A percentile compares a stretch with the other conserved stretches of the same genome.
These are phyloP conservation scores for Schizopora paradoxa DNA, from an alignment of 1,284 basidiomycete genomes.

Conservation along the genomic window DNA sequence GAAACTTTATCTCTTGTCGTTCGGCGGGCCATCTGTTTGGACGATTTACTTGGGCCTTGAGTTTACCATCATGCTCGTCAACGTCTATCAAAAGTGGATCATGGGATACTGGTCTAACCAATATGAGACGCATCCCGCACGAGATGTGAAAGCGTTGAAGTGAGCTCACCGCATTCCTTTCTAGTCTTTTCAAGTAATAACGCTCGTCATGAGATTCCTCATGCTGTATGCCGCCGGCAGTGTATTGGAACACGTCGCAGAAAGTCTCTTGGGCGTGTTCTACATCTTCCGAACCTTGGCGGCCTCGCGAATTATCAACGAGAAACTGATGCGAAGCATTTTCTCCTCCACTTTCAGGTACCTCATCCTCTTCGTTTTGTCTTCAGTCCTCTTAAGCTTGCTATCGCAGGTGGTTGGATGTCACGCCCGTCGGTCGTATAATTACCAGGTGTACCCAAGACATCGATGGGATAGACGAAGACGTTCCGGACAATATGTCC, in stretches of 20 bases:
- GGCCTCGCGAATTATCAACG: background rate
- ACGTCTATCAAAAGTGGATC: slow-evolving; percentile 47
- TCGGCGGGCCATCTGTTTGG: slow-evolving; percentile 25
- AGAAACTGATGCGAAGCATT: slow-evolving; percentile 19
- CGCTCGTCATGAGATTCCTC: slow-evolving; percentile 5
- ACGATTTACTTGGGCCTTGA: slow-evolving; percentile 25
- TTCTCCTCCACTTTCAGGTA: slow-evolving; percentile 33
- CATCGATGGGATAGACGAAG: slow-evolving; percentile 33
- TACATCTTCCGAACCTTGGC: background rate
- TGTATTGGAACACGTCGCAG: too few species aligned
- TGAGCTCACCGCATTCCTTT: background rate
- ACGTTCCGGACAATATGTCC: slow-evolving; percentile 19
- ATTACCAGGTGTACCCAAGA: slow-evolving; percentile 39
- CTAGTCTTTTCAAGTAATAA: background rate
- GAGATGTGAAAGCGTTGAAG: background rate
- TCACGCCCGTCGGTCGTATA: slow-evolving; percentile 36
- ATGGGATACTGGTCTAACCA: slow-evolving; percentile 55
- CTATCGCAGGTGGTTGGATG: slow-evolving; percentile 31
- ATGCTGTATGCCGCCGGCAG: too few species aligned
- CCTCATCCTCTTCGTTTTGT: background rate
- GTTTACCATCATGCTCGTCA: slow-evolving; percentile 24
- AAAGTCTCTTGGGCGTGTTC: too few species aligned
- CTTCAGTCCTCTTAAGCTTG: background rate
- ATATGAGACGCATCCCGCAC: slow-evolving; percentile 34
- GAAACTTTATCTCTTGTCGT: slow-evolving; percentile 23